Conservation (phyloP, 306 rosid species). For the Mimosa pudica region DNA sequence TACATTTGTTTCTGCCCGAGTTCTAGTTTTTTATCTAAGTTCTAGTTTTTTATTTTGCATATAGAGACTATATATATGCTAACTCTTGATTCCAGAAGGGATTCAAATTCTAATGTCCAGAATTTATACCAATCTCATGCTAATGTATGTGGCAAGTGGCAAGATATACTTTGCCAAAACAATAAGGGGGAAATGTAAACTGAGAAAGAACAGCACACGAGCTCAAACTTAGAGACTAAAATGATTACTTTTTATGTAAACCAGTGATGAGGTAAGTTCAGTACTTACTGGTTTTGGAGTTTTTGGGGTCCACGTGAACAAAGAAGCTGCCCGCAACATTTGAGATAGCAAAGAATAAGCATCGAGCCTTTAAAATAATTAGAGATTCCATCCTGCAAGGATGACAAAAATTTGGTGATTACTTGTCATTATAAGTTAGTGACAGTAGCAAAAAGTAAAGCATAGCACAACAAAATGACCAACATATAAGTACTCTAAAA, state of each 20-base stretch:
- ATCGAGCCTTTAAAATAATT: conserved; percentile 90
- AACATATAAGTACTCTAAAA: not conserved
- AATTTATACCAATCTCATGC: not conserved
- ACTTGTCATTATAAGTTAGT: not conserved
- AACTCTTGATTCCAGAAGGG: conserved; percentile 15
- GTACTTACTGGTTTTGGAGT: conserved; percentile 71
- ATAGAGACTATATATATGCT: not conserved
- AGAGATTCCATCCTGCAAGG: conserved; percentile 82
- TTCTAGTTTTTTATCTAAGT: not conserved
- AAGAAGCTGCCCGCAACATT: conserved; percentile 93
- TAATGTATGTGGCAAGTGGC: too few species aligned
- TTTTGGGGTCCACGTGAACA: conserved; percentile 78
- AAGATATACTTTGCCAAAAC: too few species aligned
- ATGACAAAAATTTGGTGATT: conserved; percentile 30
- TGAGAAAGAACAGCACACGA: not conserved
- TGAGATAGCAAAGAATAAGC: conserved; percentile 87
- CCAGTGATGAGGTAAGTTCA: conserved; percentile 22
- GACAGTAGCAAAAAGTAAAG: not conserved
- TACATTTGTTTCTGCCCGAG: too few species aligned
- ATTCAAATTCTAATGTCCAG: not conserved
- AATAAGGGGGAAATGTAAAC: too few species aligned
- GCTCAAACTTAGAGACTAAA: conserved; percentile 25
- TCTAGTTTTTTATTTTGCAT: not conserved
- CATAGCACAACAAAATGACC: not conserved
- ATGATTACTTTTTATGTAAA: conserved; percentile 17